phyloP scores from a whole-genome alignment of 1,139 yeast species.

The Yamadazyma aaseri region DNA sequence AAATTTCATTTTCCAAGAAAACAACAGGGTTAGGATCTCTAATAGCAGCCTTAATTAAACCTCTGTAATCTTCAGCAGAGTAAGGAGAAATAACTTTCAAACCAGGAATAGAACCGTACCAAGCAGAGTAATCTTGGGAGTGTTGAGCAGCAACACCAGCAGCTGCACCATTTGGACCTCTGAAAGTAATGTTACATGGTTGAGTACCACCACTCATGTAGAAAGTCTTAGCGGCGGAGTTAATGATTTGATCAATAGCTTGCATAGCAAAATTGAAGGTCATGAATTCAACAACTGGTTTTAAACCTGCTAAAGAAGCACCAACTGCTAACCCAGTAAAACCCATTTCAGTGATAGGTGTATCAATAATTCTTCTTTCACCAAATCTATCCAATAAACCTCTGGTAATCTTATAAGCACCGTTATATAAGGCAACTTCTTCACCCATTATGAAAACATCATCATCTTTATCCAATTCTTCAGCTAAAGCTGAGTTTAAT shows the following conservation, averaged over 20 bases:
- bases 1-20: slow-evolving; percentile 91
- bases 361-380: slow-evolving; percentile 92
- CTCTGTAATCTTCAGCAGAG: slow-evolving; percentile 95
- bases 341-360: slow-evolving; percentile 99
- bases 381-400: slow-evolving; percentile 97
- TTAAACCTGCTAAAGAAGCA: slow-evolving; percentile 94
- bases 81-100: slow-evolving; percentile 94
- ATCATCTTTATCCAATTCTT: slow-evolving; percentile 95
- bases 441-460: slow-evolving; percentile 96
- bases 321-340: slow-evolving; percentile 98
- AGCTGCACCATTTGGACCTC: slow-evolving; percentile 99
- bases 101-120: slow-evolving; percentile 99
- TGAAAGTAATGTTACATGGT: slow-evolving; percentile 93
- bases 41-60: slow-evolving; percentile 91
- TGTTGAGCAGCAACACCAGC: slow-evolving; percentile 99
- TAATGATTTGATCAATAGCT: slow-evolving; percentile 95
- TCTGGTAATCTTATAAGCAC: slow-evolving; percentile 97
- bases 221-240: slow-evolving; percentile 97
- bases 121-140: slow-evolving; percentile 94
- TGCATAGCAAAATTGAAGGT: slow-evolving; percentile 99
- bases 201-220: slow-evolving; percentile 99
- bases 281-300: slow-evolving; percentile 98
- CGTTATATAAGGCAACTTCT: slow-evolving; percentile 98
- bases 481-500: slow-evolving; percentile 90
- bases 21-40: slow-evolving; percentile 99